Evolutionary conservation across 352 stramenopile species (phyloP).

Genomic region (Hyaloperonospora brassicae): DNA sequence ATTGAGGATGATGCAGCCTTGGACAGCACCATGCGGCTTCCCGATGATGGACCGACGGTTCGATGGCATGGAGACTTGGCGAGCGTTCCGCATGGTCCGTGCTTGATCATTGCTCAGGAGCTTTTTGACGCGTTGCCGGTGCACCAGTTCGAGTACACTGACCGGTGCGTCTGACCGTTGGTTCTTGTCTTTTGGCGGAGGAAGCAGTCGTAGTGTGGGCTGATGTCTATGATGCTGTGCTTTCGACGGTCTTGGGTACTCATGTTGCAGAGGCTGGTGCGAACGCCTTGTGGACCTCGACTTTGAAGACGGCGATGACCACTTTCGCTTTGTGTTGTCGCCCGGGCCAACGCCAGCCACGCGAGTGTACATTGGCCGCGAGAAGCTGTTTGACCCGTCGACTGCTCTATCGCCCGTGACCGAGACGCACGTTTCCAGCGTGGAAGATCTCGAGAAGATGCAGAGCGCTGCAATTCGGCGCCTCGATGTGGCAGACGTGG

Average conservation of each 20-base stretch:
- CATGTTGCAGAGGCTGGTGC: slow-evolving; percentile 74
- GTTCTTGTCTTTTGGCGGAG: neutral
- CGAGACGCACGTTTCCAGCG: slow-evolving; percentile 20
- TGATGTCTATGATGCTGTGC: slow-evolving; percentile 5
- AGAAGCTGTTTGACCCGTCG: slow-evolving; percentile 70
- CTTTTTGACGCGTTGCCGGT: slow-evolving; percentile 92
- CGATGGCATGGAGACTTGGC: slow-evolving; percentile 86
- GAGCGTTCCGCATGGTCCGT: slow-evolving; percentile 68
- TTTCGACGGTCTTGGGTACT: neutral
- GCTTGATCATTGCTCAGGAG: slow-evolving; percentile 90
- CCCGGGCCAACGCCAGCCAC: slow-evolving; percentile 86
- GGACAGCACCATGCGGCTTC: slow-evolving; percentile 43
- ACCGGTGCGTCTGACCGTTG: slow-evolving; percentile 33
- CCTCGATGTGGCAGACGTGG: slow-evolving; percentile 41
- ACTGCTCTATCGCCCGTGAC: slow-evolving; percentile 22
- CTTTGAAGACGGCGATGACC: slow-evolving; percentile 66
- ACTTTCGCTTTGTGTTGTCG: slow-evolving; percentile 92
- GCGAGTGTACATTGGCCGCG: slow-evolving; percentile 78
- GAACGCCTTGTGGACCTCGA: slow-evolving; percentile 92
- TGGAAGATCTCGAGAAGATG: slow-evolving; percentile 27
- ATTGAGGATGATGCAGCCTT: slow-evolving; percentile 24
- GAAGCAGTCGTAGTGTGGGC: neutral
- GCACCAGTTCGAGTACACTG: slow-evolving; percentile 93
- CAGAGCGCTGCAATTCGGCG: slow-evolving; percentile 25
- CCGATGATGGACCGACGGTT: slow-evolving; percentile 40